Conservation (phyloP, 805 yeast genomes). For the Saturnispora dispora region DNA sequence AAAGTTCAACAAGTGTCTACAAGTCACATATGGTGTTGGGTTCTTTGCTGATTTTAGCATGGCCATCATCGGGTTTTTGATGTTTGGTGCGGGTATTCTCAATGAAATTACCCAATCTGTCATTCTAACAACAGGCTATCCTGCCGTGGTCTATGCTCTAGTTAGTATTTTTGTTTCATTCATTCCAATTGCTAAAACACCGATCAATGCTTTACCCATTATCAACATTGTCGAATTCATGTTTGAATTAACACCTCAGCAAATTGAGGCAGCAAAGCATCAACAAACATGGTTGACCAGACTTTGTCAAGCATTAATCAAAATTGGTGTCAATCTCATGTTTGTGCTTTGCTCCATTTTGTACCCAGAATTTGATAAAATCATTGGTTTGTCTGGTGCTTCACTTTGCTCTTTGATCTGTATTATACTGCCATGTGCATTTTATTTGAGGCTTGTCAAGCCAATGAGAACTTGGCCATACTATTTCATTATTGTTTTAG, state of each 20-base stretch:
- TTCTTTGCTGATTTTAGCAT: constrained; percentile 49
- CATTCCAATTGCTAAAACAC: constrained; percentile 80
- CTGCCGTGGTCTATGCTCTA: constrained; percentile 44
- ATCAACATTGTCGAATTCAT: constrained; percentile 60
- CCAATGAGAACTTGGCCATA: constrained; percentile 35
- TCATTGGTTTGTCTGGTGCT: constrained; percentile 79
- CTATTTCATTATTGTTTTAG: constrained; percentile 36
- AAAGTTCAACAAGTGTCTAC: constrained; percentile 45
- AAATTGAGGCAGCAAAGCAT: constrained; percentile 13
- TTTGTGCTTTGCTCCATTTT: constrained; percentile 60
- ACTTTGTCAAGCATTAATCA: constrained; percentile 22
- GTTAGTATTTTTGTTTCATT: constrained; percentile 64
- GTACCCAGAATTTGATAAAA: constrained; percentile 76
- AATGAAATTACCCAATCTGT: constrained; percentile 77
- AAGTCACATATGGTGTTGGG: constrained; percentile 49
- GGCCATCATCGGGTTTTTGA: constrained; percentile 60
- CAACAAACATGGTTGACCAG: constrained; percentile 11
- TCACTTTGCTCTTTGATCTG: constrained; percentile 76
- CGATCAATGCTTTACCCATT: constrained; percentile 79
- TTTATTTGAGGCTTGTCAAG: constrained; percentile 57
- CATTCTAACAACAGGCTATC: constrained; percentile 58
- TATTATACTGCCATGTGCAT: constrained; percentile 67
- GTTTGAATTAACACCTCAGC: constrained; percentile 25
- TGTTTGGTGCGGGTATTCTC: constrained; percentile 64
- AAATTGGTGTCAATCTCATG: constrained; percentile 46